Evolutionary conservation across 306 rosid genomes (phyloP).

Genomic region (Elaeagnus macrophylla): DNA sequence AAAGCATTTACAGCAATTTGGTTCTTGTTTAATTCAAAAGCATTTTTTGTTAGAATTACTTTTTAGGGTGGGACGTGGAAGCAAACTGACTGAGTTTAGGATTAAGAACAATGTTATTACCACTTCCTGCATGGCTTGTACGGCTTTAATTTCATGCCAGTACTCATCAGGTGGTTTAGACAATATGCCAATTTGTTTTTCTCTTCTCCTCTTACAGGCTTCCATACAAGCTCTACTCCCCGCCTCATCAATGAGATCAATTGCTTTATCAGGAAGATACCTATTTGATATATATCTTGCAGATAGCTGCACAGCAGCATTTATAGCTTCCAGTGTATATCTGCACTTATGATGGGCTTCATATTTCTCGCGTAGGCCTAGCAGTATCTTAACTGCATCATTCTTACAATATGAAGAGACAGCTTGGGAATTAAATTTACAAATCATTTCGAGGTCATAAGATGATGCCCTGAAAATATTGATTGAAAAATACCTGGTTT

Average conservation of each 20-base stretch:
- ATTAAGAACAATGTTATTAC: slow-evolving; percentile 31
- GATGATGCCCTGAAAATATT: slow-evolving; percentile 11
- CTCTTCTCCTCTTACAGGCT: slow-evolving; percentile 55
- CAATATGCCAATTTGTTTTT: slow-evolving; percentile 44
- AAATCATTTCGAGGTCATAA: slow-evolving; percentile 5
- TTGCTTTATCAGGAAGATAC: slow-evolving; percentile 96
- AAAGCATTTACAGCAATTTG: too few relatives aligned
- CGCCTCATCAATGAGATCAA: slow-evolving; percentile 93
- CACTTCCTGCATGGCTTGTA: slow-evolving; percentile 67
- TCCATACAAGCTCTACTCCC: slow-evolving; percentile 91
- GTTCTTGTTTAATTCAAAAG: too few relatives aligned
- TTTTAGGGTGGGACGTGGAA: too few relatives aligned
- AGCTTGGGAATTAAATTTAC: slow-evolving; percentile 16
- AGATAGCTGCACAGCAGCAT: slow-evolving; percentile 65
- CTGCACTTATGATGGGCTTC: slow-evolving; percentile 73
- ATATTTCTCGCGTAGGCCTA: slow-evolving; percentile 62
- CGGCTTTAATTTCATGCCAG: slow-evolving; percentile 76
- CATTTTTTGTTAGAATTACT: too few relatives aligned
- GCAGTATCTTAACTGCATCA: slow-evolving; percentile 56
- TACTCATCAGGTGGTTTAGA: slow-evolving; percentile 58
- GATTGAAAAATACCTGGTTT: slow-evolving; percentile 50
- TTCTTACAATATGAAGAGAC: slow-evolving; percentile 31
- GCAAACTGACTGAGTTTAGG: neutral
- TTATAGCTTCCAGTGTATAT: slow-evolving; percentile 58
- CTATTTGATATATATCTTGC: slow-evolving; percentile 71